Evolutionary conservation across 768 basidiomycete species (phyloP).

Genomic region (Neoboletus subvelutipes): DNA sequence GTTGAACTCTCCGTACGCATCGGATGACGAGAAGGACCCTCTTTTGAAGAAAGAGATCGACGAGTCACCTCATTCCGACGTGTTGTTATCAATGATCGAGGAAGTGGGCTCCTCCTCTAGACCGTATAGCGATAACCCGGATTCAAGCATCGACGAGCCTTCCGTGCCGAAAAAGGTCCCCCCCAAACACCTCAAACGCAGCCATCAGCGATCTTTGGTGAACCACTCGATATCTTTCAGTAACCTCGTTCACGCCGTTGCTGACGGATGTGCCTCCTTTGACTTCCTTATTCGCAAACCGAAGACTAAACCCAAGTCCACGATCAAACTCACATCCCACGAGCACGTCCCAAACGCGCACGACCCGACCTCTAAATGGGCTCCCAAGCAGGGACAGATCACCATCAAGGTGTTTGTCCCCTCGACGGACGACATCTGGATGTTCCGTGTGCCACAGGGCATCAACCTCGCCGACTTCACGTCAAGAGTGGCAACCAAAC

Average conservation of each 20-base stretch:
- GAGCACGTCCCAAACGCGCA: background rate
- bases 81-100: slow-evolving; percentile 13
- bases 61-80: slow-evolving; percentile 14
- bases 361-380: slow-evolving; percentile 26
- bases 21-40: slow-evolving; percentile 7
- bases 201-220: slow-evolving; percentile 15
- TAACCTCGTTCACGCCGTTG: slow-evolving; percentile 13
- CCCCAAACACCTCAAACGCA: background rate
- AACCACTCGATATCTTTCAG: slow-evolving; percentile 17
- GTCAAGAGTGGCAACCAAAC: slow-evolving; percentile 33
- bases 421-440: slow-evolving; percentile 41
- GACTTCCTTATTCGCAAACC: slow-evolving; percentile 19
- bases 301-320: slow-evolving; percentile 4
- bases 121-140: background rate
- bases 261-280: slow-evolving; percentile 15
- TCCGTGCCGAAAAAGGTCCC: background rate
- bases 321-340: background rate
- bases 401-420: slow-evolving; percentile 41
- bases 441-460: slow-evolving; percentile 34
- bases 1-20: background rate
- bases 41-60: slow-evolving; percentile 2
- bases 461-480: slow-evolving; percentile 32
- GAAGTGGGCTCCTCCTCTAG: background rate
- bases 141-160: background rate
- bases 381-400: slow-evolving; percentile 35